These are phyloP conservation scores for Hypomyces rosellus DNA, from an alignment of 2,329 filamentous ascomycete genomes.

Conservation along the genomic window DNA sequence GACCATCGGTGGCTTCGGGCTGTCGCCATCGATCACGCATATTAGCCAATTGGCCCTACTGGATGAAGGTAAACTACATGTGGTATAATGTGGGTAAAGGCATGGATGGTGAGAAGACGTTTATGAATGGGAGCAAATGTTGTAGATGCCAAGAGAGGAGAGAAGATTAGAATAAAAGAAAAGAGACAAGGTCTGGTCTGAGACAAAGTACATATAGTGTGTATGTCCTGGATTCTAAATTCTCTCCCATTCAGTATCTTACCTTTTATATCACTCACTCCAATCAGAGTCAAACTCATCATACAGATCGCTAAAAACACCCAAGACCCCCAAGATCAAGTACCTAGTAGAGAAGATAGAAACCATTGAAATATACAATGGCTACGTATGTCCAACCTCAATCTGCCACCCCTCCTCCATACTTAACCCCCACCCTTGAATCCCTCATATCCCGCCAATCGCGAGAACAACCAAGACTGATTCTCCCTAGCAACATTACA, in stretches of 20 bases:
- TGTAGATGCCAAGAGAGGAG: background rate
- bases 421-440: background rate
- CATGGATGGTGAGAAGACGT: background rate
- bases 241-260: background rate
- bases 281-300: background rate
- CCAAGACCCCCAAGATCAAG: background rate
- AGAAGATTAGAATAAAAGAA: background rate
- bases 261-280: too few relatives aligned
- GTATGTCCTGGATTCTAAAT: background rate
- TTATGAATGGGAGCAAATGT: background rate
- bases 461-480: slow-evolving; percentile 3
- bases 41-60: slow-evolving; percentile 11
- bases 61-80: background rate
- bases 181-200: background rate
- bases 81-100: slow-evolving; percentile 3
- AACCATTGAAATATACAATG: slow-evolving; percentile 8
- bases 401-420: background rate
- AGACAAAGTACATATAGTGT: too few relatives aligned
- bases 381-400: slow-evolving; percentile 14
- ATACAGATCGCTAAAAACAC: background rate
- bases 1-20: slow-evolving; percentile 14
- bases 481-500: slow-evolving; percentile 67
- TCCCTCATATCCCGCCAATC: background rate
- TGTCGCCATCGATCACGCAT: slow-evolving; percentile 19
- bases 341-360: too few relatives aligned